Conservation (phyloP, 169 alveolate species). For the Plasmodium gallinaceum region DNA sequence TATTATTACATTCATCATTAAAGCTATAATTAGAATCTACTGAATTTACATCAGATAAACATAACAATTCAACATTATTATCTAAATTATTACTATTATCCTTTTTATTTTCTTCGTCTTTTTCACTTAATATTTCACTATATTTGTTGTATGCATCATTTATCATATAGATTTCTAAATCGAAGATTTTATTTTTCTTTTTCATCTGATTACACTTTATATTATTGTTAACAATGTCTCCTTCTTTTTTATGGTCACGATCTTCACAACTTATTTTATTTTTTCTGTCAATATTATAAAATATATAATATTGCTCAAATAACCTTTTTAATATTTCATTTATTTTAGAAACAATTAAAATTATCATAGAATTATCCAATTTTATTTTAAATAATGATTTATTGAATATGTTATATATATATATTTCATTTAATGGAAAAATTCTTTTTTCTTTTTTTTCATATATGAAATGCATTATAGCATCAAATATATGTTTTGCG, state of each 20-base stretch:
- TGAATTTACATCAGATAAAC: slow-evolving; percentile 23
- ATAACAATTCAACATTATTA: background rate
- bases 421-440: slow-evolving; percentile 35
- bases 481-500: slow-evolving; percentile 38
- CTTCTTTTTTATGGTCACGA: background rate
- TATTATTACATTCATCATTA: background rate
- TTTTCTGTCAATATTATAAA: slow-evolving; percentile 13
- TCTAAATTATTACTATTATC: background rate
- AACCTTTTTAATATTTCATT: slow-evolving; percentile 44
- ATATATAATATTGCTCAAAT: slow-evolving; percentile 5
- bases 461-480: slow-evolving; percentile 22
- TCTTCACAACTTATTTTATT: background rate
- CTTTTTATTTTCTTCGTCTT: background rate
- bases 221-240: background rate
- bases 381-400: slow-evolving; percentile 37
- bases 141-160: slow-evolving; percentile 24
- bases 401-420: slow-evolving; percentile 36
- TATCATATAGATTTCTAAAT: slow-evolving; percentile 19
- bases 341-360: slow-evolving; percentile 42
- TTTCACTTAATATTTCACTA: background rate
- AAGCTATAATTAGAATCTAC: slow-evolving; percentile 9
- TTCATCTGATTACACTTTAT: background rate
- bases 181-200: background rate
- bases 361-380: slow-evolving; percentile 40
- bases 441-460: background rate